phyloP scores from a whole-genome alignment of 139 green algal species.

The Desmodesmus armatus region DNA sequence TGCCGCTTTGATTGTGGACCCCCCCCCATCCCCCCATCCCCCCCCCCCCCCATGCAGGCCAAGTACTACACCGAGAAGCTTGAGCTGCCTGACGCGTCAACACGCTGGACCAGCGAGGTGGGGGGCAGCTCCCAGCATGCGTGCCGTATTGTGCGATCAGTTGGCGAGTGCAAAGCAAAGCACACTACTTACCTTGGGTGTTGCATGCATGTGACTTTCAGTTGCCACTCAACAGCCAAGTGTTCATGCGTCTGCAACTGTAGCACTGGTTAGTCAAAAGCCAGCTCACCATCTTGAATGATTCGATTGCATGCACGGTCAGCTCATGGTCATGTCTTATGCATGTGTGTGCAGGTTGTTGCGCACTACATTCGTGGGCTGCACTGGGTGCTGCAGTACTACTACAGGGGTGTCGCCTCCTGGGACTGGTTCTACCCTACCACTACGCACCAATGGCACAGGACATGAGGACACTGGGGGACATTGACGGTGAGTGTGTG shows the following conservation, averaged over 20 bases:
- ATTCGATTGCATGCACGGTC: no score
- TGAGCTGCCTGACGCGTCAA: slow-evolving; percentile 41
- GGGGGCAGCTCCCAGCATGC: no score
- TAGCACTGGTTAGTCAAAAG: no score
- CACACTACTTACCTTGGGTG: no score
- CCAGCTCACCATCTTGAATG: no score
- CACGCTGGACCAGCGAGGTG: slow-evolving; percentile 6
- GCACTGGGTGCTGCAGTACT: slow-evolving; percentile 96
- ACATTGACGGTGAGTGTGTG: slow-evolving; percentile 22
- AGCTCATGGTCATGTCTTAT: background rate
- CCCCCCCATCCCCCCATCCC: no score
- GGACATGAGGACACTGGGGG: slow-evolving; percentile 50
- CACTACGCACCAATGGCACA: slow-evolving; percentile 91
- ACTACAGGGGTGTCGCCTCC: slow-evolving; percentile 75
- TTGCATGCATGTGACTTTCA: no score
- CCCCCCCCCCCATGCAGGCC: slow-evolving; percentile 61
- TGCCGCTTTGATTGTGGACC: no score
- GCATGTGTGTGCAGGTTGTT: slow-evolving; percentile 56
- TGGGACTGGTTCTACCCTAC: slow-evolving; percentile 87
- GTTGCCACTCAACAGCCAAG: no score
- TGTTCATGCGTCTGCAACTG: no score
- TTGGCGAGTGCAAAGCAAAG: no score
- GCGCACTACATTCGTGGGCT: slow-evolving; percentile 86
- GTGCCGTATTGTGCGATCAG: no score
- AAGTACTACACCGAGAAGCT: slow-evolving; percentile 94